A percentile compares a stretch with the other conserved stretches of the same genome.
These are phyloP conservation scores for Tetradesmus lagerheimii DNA, from an alignment of 139 green algal species.

Conservation along the genomic window DNA sequence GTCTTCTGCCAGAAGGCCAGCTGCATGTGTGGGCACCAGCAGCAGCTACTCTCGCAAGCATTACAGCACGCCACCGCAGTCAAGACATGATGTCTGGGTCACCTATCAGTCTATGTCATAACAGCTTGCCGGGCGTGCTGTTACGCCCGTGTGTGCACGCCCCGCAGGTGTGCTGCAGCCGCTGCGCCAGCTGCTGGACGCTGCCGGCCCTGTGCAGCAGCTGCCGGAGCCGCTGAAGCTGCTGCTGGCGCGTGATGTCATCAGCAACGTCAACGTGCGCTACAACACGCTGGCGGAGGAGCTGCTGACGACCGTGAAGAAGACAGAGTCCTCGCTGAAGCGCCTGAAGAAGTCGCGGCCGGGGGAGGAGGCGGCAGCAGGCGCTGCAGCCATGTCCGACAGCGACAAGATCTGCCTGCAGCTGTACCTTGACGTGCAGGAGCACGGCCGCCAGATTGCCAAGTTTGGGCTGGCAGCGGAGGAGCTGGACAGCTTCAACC, in stretches of 20 bases:
- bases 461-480: slow-evolving; percentile 52
- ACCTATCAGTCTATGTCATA: too few species aligned
- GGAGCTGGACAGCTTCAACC: slow-evolving; percentile 42
- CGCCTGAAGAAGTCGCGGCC: slow-evolving; percentile 82
- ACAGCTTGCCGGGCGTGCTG: too few species aligned
- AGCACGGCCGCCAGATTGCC: slow-evolving; percentile 71
- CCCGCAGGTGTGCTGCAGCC: slow-evolving; percentile 56
- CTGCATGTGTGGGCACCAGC: too few species aligned
- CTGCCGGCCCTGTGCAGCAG: not conserved
- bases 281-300: slow-evolving; percentile 72
- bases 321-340: slow-evolving; percentile 91
- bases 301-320: slow-evolving; percentile 85
- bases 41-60: too few species aligned
- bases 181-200: slow-evolving; percentile 56
- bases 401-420: slow-evolving; percentile 92
- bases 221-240: slow-evolving; percentile 22
- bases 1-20: too few species aligned
- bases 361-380: slow-evolving; percentile 50
- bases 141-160: not conserved
- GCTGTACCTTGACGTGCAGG: slow-evolving; percentile 84
- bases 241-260: slow-evolving; percentile 50
- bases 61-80: not conserved
- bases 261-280: slow-evolving; percentile 50
- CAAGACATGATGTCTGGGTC: too few species aligned
- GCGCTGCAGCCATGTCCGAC: slow-evolving; percentile 71